These are phyloP conservation scores for Colletotrichum sojae DNA, from an alignment of 2,329 filamentous ascomycete genomes.

Conservation along the genomic window DNA sequence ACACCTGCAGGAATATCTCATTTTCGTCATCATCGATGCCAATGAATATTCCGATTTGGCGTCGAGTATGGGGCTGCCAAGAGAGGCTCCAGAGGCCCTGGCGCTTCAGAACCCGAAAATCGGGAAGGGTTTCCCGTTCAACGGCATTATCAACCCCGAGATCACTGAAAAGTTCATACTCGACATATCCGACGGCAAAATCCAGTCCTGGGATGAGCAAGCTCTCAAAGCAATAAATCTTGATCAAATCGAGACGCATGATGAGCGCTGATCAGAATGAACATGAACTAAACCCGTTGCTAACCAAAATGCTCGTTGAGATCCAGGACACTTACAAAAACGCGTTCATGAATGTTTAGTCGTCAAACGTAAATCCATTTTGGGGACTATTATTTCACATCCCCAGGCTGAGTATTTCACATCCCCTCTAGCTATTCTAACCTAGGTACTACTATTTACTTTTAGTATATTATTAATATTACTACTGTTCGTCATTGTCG, in stretches of 20 bases:
- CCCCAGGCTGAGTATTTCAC: too few relatives aligned
- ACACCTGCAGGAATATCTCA: slow-evolving; percentile 61
- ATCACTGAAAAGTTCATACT: slow-evolving; percentile 58
- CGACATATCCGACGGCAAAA: slow-evolving; percentile 59
- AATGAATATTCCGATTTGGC: slow-evolving; percentile 61
- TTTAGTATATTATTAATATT: too few relatives aligned
- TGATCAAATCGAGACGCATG: not conserved
- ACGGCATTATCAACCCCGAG: slow-evolving; percentile 48
- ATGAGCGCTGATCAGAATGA: not conserved
- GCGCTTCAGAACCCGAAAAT: slow-evolving; percentile 60
- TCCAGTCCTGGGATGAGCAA: slow-evolving; percentile 54
- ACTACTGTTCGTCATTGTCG: too few relatives aligned
- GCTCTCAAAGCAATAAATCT: slow-evolving; percentile 19
- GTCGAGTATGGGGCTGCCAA: slow-evolving; percentile 56
- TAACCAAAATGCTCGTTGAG: too few relatives aligned
- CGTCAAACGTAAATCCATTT: too few relatives aligned
- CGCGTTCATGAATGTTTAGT: too few relatives aligned
- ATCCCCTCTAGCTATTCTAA: too few relatives aligned
- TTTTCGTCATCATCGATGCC: slow-evolving; percentile 62
- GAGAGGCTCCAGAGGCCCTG: slow-evolving; percentile 57
- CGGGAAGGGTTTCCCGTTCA: slow-evolving; percentile 59
- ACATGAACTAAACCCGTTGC: too few relatives aligned
- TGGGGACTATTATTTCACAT: too few relatives aligned
- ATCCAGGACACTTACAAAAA: too few relatives aligned
- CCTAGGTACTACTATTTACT: too few relatives aligned